phyloP scores from a whole-genome alignment of 805 yeast genomes.

The Wickerhamiella australiensis region DNA sequence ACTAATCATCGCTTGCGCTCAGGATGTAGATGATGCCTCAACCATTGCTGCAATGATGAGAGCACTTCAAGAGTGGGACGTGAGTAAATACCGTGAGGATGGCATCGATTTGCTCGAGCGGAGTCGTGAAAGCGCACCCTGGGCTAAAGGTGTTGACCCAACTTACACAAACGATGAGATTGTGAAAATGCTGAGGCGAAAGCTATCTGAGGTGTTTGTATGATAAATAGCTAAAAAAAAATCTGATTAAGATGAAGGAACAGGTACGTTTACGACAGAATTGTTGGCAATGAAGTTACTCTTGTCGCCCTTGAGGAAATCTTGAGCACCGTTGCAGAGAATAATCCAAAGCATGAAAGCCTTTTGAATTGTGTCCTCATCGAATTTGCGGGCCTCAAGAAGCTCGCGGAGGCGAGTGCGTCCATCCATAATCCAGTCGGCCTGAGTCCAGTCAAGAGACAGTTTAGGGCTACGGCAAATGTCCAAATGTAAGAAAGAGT shows the following conservation, averaged over 20 bases:
- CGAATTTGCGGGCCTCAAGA: conserved; percentile 6
- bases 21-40: conserved; percentile 13
- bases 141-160: conserved; percentile 12
- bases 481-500: conserved; percentile 2
- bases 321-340: conserved; percentile 11
- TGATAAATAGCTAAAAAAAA: conserved; percentile 1
- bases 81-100: background rate
- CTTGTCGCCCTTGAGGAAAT: conserved; percentile 11
- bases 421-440: conserved; percentile 12
- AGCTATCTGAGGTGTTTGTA: conserved; percentile 10
- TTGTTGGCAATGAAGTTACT: conserved; percentile 19
- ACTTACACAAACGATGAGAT: conserved; percentile 10
- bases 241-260: background rate
- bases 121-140: background rate
- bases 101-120: conserved; percentile 11
- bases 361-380: conserved; percentile 8
- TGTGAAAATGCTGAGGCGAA: conserved; percentile 15
- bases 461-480: conserved; percentile 9
- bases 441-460: conserved; percentile 10
- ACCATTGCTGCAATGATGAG: conserved; percentile 9
- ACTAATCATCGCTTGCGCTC: conserved; percentile 17
- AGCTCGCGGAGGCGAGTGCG: conserved; percentile 9
- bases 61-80: conserved; percentile 11
- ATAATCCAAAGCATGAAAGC: conserved; percentile 11
- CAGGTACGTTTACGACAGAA: conserved; percentile 37